Conservation (phyloP, 345 rosid species). For the Aquilaria malaccensis region DNA sequence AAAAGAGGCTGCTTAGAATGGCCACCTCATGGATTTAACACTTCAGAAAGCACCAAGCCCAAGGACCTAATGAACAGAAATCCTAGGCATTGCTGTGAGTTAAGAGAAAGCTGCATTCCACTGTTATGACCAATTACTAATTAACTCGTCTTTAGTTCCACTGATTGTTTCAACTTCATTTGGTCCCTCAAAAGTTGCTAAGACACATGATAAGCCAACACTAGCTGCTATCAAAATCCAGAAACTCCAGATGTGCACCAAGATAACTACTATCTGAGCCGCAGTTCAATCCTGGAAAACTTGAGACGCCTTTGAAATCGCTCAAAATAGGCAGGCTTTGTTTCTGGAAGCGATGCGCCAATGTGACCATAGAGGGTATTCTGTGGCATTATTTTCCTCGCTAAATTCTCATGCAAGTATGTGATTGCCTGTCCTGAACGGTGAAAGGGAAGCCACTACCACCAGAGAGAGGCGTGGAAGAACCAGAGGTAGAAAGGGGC, state of each 20-base stretch:
- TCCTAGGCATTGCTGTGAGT: not conserved
- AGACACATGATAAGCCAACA: slow-evolving; percentile 56
- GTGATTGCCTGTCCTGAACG: slow-evolving; percentile 37
- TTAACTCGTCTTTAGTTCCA: slow-evolving; percentile 42
- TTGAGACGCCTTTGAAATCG: slow-evolving; percentile 43
- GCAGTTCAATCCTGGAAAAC: slow-evolving; percentile 42
- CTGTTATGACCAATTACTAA: slow-evolving; percentile 31
- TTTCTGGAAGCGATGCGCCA: slow-evolving; percentile 37
- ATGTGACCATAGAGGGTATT: slow-evolving; percentile 32
- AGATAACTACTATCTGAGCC: slow-evolving; percentile 24
- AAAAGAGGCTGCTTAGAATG: no score
- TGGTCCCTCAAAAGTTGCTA: slow-evolving; percentile 58
- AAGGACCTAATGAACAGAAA: no score
- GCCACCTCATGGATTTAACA: no score
- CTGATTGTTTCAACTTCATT: slow-evolving; percentile 40
- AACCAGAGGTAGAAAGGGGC: slow-evolving; percentile 59
- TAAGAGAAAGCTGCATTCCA: slow-evolving; percentile 19
- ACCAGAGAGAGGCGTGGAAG: slow-evolving; percentile 59
- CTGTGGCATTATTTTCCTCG: slow-evolving; percentile 31
- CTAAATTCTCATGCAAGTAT: slow-evolving; percentile 48
- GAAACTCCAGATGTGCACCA: slow-evolving; percentile 34
- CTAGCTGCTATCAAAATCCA: slow-evolving; percentile 38
- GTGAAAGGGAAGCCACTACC: slow-evolving; percentile 54
- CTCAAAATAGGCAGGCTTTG: slow-evolving; percentile 38
- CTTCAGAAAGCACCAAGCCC: no score